Base-by-base conservation (phyloP, 2,329 filamentous ascomycete genomes). In the Aspergillus tubingensis region DNA sequence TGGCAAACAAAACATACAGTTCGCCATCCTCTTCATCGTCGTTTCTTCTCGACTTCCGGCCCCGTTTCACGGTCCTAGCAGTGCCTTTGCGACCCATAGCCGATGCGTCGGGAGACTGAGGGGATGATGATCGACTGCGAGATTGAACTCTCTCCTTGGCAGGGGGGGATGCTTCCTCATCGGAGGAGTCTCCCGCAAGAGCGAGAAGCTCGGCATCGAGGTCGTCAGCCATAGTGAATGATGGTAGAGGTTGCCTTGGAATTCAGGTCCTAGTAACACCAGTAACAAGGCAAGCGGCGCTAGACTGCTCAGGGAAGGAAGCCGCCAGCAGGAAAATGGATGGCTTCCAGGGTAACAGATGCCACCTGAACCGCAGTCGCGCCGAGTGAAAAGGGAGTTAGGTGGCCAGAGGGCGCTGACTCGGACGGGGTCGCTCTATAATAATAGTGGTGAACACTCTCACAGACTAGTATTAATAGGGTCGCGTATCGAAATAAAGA, bases 191-290 rank as follows among this genome's bases (percentile, higher is more conserved):
- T 68, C 91, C 95, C 57, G 93, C 95, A 66, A 98, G 88, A 72
- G 91, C 93, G 66, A 98, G 89, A 67, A 98, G 88, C 81, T 97
- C 94, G 70, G 94, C 92, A 74, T 98, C 94, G 67, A 97, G 85
- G 73, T 94, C 75, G 60, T 76, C 91, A 59, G 91, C 90, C 92
- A 96, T 96, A 71, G 66, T 83, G 65, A 71, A 68, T 68, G 15
- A 59, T 32, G 44, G 43, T 38, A n/a, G 43, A 21, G 23, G 21
- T 51, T 36, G 53, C 57, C 49, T 58, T 62, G 59, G 60, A 51
- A 49, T 39, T 61, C 51, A 62, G 57, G 57, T 60, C 49, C 19
- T 50, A 58, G 36, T 53, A 50, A 53, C 43, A 48, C 19, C 48
- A 55, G 39, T n/a, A 8, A 36, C 30, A 21, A 39, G 5, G 27